A percentile compares a stretch with the other conserved stretches of the same genome.
phyloP scores from a whole-genome alignment of 805 yeast genomes.

The Nakazawaea ernobii region DNA sequence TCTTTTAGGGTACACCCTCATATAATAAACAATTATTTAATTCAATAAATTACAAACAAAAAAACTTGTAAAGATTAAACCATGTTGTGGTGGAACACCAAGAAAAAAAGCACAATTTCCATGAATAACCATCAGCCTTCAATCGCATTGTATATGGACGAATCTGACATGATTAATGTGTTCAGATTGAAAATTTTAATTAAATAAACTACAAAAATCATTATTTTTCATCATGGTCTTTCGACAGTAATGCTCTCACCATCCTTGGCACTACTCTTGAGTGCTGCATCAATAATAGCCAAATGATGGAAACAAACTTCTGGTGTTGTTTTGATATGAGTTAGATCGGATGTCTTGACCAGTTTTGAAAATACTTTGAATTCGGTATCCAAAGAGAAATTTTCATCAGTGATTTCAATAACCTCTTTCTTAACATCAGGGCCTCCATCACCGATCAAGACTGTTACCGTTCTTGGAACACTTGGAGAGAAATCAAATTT shows the following conservation, averaged over 20 bases:
- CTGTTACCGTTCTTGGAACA: slow-evolving; percentile 29
- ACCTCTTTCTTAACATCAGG: slow-evolving; percentile 30
- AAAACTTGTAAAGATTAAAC: no score
- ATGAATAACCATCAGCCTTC: no score
- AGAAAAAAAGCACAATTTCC: no score
- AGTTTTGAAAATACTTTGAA: slow-evolving; percentile 41
- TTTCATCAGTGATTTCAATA: slow-evolving; percentile 37
- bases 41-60: no score
- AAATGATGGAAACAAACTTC: slow-evolving; percentile 85
- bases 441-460: slow-evolving; percentile 48
- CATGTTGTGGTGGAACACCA: no score
- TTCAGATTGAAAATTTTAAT: no score
- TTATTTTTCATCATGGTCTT: slow-evolving; percentile 14
- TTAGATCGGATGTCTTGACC: slow-evolving; percentile 18
- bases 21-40: no score
- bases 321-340: slow-evolving; percentile 40
- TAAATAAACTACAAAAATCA: no score
- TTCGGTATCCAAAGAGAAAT: slow-evolving; percentile 36
- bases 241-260: slow-evolving; percentile 30
- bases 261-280: slow-evolving; percentile 56
- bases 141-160: no score
- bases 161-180: no score
- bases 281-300: slow-evolving; percentile 82
- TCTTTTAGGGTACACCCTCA: no score
- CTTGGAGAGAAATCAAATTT: slow-evolving; percentile 59